Conservation (phyloP, 2,329 filamentous ascomycete species). For the Cercospora canescens region DNA sequence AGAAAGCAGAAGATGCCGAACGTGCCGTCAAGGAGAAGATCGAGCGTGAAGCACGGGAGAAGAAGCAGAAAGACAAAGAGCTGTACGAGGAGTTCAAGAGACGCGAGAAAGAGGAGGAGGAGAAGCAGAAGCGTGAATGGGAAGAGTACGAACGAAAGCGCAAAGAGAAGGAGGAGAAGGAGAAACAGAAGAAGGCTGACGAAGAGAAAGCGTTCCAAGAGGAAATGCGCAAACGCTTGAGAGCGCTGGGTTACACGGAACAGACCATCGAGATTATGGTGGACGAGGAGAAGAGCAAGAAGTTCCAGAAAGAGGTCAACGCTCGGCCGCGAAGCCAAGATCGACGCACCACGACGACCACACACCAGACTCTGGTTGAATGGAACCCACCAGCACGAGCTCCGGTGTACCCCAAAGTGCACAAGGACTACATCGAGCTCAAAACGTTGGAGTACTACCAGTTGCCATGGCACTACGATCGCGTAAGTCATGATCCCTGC, state of each 20-base stretch:
- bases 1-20: slow-evolving; percentile 42
- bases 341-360: slow-evolving; percentile 10
- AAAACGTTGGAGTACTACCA: slow-evolving; percentile 51
- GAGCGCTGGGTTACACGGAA: slow-evolving; percentile 48
- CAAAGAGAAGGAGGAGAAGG: slow-evolving; percentile 58
- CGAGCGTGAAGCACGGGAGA: slow-evolving; percentile 39
- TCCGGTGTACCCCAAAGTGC: slow-evolving; percentile 51
- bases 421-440: slow-evolving; percentile 46
- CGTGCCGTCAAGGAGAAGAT: slow-evolving; percentile 41
- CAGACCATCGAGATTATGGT: slow-evolving; percentile 51
- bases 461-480: slow-evolving; percentile 50
- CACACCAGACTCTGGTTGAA: slow-evolving; percentile 8
- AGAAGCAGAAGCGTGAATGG: slow-evolving; percentile 45
- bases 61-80: slow-evolving; percentile 40
- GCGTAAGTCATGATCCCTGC: slow-evolving; percentile 39
- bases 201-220: slow-evolving; percentile 45
- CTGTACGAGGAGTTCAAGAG: slow-evolving; percentile 27
- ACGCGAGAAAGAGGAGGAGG: slow-evolving; percentile 33
- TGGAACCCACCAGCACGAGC: slow-evolving; percentile 18
- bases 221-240: slow-evolving; percentile 47
- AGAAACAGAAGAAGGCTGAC: slow-evolving; percentile 30
- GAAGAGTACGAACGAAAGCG: slow-evolving; percentile 63
- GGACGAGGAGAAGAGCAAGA: slow-evolving; percentile 46
- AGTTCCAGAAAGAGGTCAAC: slow-evolving; percentile 32
- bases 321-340: slow-evolving; percentile 13